Conservation (phyloP, 371 early-diverging fungal species). For the Chytridium lagenaria region DNA sequence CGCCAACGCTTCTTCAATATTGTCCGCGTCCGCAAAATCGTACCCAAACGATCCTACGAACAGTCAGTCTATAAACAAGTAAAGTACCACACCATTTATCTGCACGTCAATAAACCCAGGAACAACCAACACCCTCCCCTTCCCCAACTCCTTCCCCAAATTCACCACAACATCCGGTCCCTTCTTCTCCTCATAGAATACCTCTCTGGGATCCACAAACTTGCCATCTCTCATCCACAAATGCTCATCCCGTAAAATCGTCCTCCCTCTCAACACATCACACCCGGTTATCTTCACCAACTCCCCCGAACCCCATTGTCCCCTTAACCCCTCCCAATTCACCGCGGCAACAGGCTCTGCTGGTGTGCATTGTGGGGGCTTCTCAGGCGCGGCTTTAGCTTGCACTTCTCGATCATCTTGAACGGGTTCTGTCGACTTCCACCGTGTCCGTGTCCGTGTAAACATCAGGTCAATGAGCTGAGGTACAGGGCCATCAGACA, state of each 20-base stretch:
- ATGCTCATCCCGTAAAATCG: slow-evolving; percentile 72
- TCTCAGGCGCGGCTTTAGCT: neutral
- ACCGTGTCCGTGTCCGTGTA: neutral
- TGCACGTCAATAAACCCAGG: slow-evolving; percentile 87
- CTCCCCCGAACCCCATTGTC: neutral
- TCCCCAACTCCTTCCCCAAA: slow-evolving; percentile 45
- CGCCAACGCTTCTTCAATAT: slow-evolving; percentile 59
- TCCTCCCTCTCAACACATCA: slow-evolving; percentile 72
- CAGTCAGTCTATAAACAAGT: neutral
- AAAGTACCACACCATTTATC: slow-evolving; percentile 66
- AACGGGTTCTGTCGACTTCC: neutral
- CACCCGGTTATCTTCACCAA: slow-evolving; percentile 82
- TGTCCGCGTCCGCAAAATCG: slow-evolving; percentile 75
- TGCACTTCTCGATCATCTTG: neutral
- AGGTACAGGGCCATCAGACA: neutral
- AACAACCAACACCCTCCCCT: slow-evolving; percentile 62
- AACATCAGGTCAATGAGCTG: slow-evolving; percentile 5
- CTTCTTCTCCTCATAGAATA: slow-evolving; percentile 72
- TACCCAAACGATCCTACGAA: slow-evolving; percentile 77
- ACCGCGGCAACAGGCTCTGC: neutral
- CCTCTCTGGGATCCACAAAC: slow-evolving; percentile 74
- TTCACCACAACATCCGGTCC: slow-evolving; percentile 77
- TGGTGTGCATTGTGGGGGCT: neutral
- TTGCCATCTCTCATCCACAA: slow-evolving; percentile 80
- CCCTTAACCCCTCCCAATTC: neutral